Evolutionary conservation across 2,329 filamentous ascomycete species (phyloP), one percentile per base, ranked within the genome.

Genomic region (Podosphaera leucotricha): DNA sequence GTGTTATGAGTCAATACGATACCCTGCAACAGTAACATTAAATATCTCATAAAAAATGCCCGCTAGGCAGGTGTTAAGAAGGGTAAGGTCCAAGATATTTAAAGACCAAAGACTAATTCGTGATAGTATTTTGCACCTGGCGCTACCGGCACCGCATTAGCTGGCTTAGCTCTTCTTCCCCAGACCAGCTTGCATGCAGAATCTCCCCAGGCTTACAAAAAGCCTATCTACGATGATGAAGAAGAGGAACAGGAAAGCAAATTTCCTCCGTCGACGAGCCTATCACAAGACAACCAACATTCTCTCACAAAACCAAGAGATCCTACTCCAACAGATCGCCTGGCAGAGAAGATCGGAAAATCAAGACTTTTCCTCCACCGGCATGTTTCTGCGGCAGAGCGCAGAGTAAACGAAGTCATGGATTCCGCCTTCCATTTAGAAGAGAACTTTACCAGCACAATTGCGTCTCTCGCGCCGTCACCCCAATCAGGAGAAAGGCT

Each of bases 291-390:
- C n/a, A 44, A 33, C 6, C 20, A 22, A 28, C n/a, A 40, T 20
- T 20, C 20, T 20, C 6, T 35, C 41, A 22, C 60, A 50, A 52
- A 55, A 52, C 48, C 54, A 45, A 51, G 50, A 47, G 62, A 65
- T 49, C 82, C 83, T 13, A 84, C 85, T 19, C 85, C 85, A 13
- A 95, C 90, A 51, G 86, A 93, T 62, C 79, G 85, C 42, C 73
- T 98, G 33, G 84, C 90, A 47, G 70, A 69, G 28, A 77, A 94
- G 59, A 79, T 98, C 57, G 76, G 82, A 55, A 72, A 70, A 53
- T 81, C 72, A 47, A 84, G 90, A 48, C 67, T 94, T 49, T 80
- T 80, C 59, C 67, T 94, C 38, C 80, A 95, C 67, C 62, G 68
- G 43, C 75, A 86, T 57, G 79, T 80, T 47, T 72, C 77, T 45